Base-by-base conservation (phyloP, 2,329 filamentous ascomycete genomes). In the Stachybotrys echinatus region DNA sequence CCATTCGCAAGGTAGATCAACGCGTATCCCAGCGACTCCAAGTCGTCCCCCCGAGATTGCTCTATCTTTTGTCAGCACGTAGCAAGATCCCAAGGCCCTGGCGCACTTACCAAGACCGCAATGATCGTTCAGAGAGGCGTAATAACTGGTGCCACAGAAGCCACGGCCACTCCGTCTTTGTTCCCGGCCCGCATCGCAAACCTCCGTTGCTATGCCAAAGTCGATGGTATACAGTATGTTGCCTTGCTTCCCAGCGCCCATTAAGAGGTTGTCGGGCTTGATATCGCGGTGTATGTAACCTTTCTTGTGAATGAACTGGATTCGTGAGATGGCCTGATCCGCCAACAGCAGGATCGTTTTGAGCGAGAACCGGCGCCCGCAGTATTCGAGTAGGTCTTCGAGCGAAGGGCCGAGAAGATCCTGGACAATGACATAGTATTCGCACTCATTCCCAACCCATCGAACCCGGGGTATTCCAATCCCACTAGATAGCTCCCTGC, bases 1-100 rank as follows among this genome's bases (percentile, higher is more conserved):
- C 85, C 85, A 69, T 84, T 83, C 72, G 81, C 85, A 74, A 88
- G 87, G 74, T 88, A 88, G 54, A 88, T 78, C 81, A 88, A 85
- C 56, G 88, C 83, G 62, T 88, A 88, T 58, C 85, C 85, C 43
- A 88, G 74, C 48, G 85, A 88, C 67, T 88, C 85, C 82, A 88
- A 85, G 62, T 88, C 85, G 62, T 88, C 85, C 71, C 84, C 83
- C 58, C 84, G 82, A 60, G 84, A 87, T 73, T 88, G 84, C 69
- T 88, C 84, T 79, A 27, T 31, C 31, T 23, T 52, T 38, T 52
- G 48, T 19, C 42, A 44, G 39, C 2, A 45, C 5, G 34, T 2
- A 40, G 23, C 27, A 14, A 18, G 10, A 23, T 40, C 38, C n/a
- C n/a, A n/a, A n/a, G n/a, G 34, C 43, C 20, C 18, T 19, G 48